phyloP scores from a whole-genome alignment of 2,329 filamentous ascomycete species.

The Colletotrichum sp. region DNA sequence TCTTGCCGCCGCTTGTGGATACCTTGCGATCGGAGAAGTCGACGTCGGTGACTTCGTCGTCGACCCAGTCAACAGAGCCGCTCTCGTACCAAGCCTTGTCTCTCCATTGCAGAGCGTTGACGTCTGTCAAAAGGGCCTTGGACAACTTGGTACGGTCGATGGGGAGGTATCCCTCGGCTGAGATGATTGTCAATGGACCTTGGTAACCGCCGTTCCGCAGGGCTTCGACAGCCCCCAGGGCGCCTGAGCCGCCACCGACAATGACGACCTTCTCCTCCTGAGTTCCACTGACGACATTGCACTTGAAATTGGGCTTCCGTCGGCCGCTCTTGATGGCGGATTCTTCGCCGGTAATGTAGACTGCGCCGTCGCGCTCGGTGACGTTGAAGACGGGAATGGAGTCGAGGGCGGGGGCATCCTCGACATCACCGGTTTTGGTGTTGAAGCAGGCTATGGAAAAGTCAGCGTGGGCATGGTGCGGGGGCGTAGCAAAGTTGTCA shows the following conservation, averaged over 20 bases:
- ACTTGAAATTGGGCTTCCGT: conserved; percentile 76
- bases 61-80: conserved; percentile 61
- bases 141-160: conserved; percentile 96
- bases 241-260: conserved; percentile 86
- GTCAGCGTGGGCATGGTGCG: background rate
- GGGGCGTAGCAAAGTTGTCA: background rate
- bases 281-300: conserved; percentile 53
- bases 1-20: conserved; percentile 74
- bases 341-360: conserved; percentile 86
- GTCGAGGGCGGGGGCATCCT: conserved; percentile 91
- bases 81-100: conserved; percentile 78
- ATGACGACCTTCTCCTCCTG: conserved; percentile 76
- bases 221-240: conserved; percentile 81
- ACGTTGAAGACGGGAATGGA: conserved; percentile 84
- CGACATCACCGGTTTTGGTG: conserved; percentile 86
- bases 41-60: conserved; percentile 72
- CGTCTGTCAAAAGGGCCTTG: conserved; percentile 87
- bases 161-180: conserved; percentile 82
- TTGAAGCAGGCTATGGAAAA: conserved; percentile 82
- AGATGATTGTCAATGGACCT: conserved; percentile 82
- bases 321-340: conserved; percentile 77
- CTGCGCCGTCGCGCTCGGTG: conserved; percentile 78
- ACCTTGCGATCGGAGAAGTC: conserved; percentile 79
- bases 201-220: conserved; percentile 82
- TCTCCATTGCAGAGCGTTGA: conserved; percentile 78